Evolutionary conservation across 2,329 filamentous ascomycete genomes (phyloP).

Genomic region (Sarocladium kiliense): DNA sequence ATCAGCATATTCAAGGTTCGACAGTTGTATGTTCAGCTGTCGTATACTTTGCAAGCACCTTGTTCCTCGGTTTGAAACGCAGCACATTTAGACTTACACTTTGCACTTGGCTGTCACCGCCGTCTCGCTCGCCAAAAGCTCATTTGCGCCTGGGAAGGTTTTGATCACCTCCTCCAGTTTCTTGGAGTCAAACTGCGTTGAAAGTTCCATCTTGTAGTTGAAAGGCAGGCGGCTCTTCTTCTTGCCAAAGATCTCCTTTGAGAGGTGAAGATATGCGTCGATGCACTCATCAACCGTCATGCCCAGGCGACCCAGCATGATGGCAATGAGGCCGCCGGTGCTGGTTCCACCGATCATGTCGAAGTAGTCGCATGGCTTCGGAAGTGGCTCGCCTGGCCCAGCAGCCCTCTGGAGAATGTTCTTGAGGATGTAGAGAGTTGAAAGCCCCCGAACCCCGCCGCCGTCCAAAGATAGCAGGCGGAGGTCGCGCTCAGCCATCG

Average conservation of each 20-base stretch:
- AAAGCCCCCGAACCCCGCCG: conserved; percentile 9
- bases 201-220: conserved; percentile 4
- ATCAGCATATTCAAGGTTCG: too few relatives aligned
- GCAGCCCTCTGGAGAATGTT: neutral
- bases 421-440: conserved; percentile 3
- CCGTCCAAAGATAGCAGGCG: conserved; percentile 8
- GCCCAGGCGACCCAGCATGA: conserved; percentile 4
- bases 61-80: neutral
- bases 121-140: neutral
- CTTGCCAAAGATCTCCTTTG: conserved; percentile 7
- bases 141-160: neutral
- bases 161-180: conserved; percentile 6
- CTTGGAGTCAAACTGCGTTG: conserved; percentile 6
- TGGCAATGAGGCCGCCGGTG: conserved; percentile 7
- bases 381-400: neutral
- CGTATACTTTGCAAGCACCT: too few relatives aligned
- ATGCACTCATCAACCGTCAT: conserved; percentile 12
- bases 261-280: conserved; percentile 2
- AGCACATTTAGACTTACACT: neutral
- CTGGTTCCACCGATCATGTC: conserved; percentile 9
- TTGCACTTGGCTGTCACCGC: neutral
- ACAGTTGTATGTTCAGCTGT: too few relatives aligned
- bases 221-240: neutral
- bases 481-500: neutral
- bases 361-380: conserved; percentile 8